phyloP scores from a whole-genome alignment of 257 asterid species.

The Coffea eugenioides region DNA sequence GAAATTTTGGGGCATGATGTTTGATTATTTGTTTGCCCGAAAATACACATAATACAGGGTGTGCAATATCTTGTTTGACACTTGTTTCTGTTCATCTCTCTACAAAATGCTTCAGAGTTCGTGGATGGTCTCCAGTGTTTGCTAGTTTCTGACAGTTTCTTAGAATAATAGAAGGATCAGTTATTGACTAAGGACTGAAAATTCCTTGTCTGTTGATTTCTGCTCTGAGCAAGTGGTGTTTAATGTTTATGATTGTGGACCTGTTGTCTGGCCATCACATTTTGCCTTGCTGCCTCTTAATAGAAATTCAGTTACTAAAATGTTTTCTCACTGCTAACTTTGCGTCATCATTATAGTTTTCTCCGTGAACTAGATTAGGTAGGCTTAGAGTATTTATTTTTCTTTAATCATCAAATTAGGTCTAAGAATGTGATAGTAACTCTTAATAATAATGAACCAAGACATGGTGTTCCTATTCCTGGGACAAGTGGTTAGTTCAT shows the following conservation, averaged over 20 bases:
- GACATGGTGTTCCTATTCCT: background rate
- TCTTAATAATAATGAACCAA: background rate
- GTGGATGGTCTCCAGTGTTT: background rate
- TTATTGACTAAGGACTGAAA: too few relatives aligned
- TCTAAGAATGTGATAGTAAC: background rate
- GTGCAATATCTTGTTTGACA: background rate
- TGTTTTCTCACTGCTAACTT: background rate
- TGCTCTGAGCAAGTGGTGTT: background rate
- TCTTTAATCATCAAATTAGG: background rate
- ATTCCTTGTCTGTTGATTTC: background rate
- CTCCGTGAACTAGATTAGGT: background rate
- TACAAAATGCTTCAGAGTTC: background rate
- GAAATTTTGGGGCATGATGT: background rate
- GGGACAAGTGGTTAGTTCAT: background rate
- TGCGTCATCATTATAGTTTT: background rate
- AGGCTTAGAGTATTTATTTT: background rate
- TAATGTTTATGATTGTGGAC: background rate
- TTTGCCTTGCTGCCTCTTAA: background rate
- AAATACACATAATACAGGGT: background rate
- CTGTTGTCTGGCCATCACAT: background rate
- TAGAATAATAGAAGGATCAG: too few relatives aligned
- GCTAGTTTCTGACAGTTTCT: background rate
- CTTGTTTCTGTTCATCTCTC: background rate
- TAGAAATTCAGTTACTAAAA: background rate
- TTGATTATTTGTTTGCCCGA: background rate